Evolutionary conservation across 306 rosid species (phyloP).

Genomic region (Inga leiocalycina): DNA sequence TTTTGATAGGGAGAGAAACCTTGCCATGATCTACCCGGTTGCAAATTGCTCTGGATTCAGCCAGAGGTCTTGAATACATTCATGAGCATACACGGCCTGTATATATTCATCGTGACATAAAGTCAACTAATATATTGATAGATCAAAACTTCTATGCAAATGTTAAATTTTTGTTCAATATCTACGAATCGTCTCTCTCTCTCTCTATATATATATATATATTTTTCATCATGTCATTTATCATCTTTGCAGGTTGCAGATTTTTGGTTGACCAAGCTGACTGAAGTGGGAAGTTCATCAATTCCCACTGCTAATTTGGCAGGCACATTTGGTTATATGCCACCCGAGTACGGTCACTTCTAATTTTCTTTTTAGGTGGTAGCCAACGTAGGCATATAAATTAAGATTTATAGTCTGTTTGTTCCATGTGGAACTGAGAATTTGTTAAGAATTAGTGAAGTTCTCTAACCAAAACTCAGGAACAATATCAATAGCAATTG

Average conservation of each 20-base stretch:
- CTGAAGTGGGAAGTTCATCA: constrained; percentile 57
- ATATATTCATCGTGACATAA: constrained; percentile 93
- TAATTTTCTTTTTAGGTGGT: neutral
- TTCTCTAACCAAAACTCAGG: neutral
- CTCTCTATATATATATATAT: neutral
- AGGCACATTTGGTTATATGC: constrained; percentile 82
- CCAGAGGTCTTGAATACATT: constrained; percentile 82
- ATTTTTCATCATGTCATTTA: neutral
- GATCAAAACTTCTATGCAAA: constrained; percentile 81
- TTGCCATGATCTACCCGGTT: constrained; percentile 84
- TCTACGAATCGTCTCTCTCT: neutral
- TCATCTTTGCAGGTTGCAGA: constrained; percentile 57
- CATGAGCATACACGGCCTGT: constrained; percentile 97
- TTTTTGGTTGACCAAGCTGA: constrained; percentile 65
- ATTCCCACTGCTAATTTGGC: constrained; percentile 31
- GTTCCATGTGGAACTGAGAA: neutral
- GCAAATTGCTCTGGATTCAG: constrained; percentile 61
- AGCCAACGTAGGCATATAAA: neutral
- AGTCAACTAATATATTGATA: constrained; percentile 90
- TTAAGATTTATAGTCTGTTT: neutral
- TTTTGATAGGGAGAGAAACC: constrained; percentile 62
- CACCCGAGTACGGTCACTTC: constrained; percentile 58
- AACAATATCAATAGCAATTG: neutral
- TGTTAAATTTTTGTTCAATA: constrained; percentile 48
- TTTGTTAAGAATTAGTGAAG: neutral